A percentile compares a stretch with the other conserved stretches of the same genome.
Conservation (phyloP, 345 rosid genomes). For the Firmiana major region DNA sequence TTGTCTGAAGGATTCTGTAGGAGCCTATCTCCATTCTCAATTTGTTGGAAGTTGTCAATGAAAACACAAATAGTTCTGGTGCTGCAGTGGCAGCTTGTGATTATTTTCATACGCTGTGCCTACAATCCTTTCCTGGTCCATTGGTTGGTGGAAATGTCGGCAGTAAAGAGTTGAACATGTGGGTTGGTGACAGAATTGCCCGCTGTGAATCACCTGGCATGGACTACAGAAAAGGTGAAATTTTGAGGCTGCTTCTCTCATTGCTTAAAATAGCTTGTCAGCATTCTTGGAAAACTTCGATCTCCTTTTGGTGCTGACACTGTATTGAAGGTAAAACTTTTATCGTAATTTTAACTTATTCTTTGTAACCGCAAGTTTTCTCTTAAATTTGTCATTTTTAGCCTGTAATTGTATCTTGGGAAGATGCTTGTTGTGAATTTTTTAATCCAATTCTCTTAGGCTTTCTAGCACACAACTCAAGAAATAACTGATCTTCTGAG, state of each 20-base stretch:
- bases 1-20: slow-evolving; percentile 51
- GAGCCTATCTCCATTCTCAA: slow-evolving; percentile 63
- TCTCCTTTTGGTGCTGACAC: slow-evolving; percentile 82
- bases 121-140: slow-evolving; percentile 86
- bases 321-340: slow-evolving; percentile 47
- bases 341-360: background rate
- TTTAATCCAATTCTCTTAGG: background rate
- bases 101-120: slow-evolving; percentile 69
- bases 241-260: slow-evolving; percentile 70
- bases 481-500: background rate
- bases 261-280: slow-evolving; percentile 86
- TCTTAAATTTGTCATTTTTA: background rate
- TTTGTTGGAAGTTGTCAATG: slow-evolving; percentile 65
- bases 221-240: slow-evolving; percentile 56
- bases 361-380: background rate
- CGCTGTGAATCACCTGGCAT: slow-evolving; percentile 52
- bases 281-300: slow-evolving; percentile 91
- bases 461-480: background rate
- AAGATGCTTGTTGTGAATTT: background rate
- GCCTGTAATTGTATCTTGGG: background rate
- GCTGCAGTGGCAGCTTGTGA: slow-evolving; percentile 38
- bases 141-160: slow-evolving; percentile 92
- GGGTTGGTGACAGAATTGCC: slow-evolving; percentile 86
- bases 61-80: slow-evolving; percentile 33
- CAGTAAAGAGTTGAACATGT: slow-evolving; percentile 82